A percentile compares a stretch with the other conserved stretches of the same genome.
These are phyloP conservation scores for Phialocephala sp. DNA, from an alignment of 2,329 filamentous ascomycete species.

Conservation along the genomic window DNA sequence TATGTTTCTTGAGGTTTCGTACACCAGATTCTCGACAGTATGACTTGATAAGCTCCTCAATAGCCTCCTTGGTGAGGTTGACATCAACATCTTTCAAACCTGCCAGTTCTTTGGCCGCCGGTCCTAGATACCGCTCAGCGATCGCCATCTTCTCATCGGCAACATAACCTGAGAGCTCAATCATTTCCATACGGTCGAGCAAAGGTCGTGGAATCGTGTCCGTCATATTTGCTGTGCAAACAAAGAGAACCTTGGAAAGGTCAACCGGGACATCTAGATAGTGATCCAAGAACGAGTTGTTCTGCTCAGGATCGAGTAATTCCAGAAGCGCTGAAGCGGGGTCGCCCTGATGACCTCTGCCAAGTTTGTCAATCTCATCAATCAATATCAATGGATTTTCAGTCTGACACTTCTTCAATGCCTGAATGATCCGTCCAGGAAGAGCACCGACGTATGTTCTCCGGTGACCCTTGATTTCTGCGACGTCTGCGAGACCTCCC, in stretches of 20 bases:
- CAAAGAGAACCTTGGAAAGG: conserved; percentile 95
- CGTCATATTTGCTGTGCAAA: conserved; percentile 98
- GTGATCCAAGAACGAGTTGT: conserved; percentile 95
- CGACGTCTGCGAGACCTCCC: conserved; percentile 94
- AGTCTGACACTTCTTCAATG: conserved; percentile 97
- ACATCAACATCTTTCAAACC: conserved; percentile 91
- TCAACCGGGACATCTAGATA: conserved; percentile 99
- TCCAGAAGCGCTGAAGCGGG: conserved; percentile 94
- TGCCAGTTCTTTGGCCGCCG: conserved; percentile 91
- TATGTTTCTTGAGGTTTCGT: conserved; percentile 98
- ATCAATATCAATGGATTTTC: conserved; percentile 97
- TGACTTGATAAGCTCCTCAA: conserved; percentile 96
- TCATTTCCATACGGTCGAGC: conserved; percentile 97
- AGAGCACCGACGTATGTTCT: conserved; percentile 96
- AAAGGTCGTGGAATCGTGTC: conserved; percentile 95
- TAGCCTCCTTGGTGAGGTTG: conserved; percentile 82
- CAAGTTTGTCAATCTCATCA: conserved; percentile 98
- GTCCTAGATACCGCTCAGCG: conserved; percentile 88
- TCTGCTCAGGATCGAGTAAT: conserved; percentile 94
- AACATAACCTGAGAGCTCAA: conserved; percentile 94
- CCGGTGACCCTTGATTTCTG: conserved; percentile 97
- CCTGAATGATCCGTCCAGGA: conserved; percentile 96
- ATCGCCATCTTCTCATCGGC: conserved; percentile 99
- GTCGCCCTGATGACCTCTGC: conserved; percentile 93
- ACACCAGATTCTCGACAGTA: conserved; percentile 98